Conservation (phyloP, 306 rosid species). For the Benincasa hispida region DNA sequence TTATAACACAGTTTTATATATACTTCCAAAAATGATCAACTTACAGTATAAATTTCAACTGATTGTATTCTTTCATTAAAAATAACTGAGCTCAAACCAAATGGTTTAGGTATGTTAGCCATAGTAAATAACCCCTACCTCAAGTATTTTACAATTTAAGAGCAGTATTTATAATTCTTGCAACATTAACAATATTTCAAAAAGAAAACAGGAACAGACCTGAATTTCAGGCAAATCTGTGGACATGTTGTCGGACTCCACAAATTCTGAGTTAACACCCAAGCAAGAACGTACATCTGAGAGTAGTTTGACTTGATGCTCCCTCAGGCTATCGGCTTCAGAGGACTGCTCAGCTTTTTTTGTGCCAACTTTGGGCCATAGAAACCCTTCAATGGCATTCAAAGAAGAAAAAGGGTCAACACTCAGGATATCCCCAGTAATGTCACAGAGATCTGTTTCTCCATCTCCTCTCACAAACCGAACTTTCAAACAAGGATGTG, state of each 20-base stretch:
- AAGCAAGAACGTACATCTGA: slow-evolving; percentile 34
- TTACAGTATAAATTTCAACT: slow-evolving; percentile 32
- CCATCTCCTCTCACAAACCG: slow-evolving; percentile 62
- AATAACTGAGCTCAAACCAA: slow-evolving; percentile 16
- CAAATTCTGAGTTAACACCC: slow-evolving; percentile 20
- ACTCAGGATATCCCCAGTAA: slow-evolving; percentile 38
- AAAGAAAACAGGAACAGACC: slow-evolving; percentile 22
- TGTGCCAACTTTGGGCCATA: slow-evolving; percentile 59
- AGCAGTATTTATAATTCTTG: neutral
- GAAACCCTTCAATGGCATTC: slow-evolving; percentile 54
- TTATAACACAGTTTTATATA: neutral
- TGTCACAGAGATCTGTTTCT: slow-evolving; percentile 51
- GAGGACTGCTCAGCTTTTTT: slow-evolving; percentile 19
- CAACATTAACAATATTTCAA: neutral
- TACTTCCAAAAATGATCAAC: slow-evolving; percentile 10
- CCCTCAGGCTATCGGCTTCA: slow-evolving; percentile 30
- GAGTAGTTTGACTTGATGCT: slow-evolving; percentile 29
- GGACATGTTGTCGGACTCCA: slow-evolving; percentile 23
- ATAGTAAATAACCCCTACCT: slow-evolving; percentile 3
- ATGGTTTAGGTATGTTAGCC: slow-evolving; percentile 22
- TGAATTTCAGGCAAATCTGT: slow-evolving; percentile 39
- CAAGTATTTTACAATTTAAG: neutral
- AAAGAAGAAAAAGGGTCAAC: slow-evolving; percentile 77
- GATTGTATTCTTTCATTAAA: slow-evolving; percentile 25
- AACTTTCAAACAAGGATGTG: slow-evolving; percentile 62